Evolutionary conservation across 2,329 filamentous ascomycete species (phyloP).

Genomic region (Alternaria sp.): DNA sequence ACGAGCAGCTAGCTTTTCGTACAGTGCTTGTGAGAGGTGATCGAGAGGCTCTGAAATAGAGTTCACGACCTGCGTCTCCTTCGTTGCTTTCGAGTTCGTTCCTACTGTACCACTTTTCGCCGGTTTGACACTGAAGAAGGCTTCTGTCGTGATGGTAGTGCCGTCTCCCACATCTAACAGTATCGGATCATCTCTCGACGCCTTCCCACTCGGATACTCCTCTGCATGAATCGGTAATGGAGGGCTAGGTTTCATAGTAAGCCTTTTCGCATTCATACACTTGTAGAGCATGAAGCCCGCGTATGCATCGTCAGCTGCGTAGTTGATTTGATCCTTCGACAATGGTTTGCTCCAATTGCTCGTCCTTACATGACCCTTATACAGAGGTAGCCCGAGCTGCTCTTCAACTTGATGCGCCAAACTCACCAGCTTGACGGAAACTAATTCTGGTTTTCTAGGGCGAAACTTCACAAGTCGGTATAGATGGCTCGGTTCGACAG

Average conservation of each 20-base stretch:
- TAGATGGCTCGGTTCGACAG: conserved; percentile 84
- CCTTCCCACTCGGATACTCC: conserved; percentile 33
- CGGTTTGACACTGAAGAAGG: conserved; percentile 34
- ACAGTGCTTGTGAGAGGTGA: conserved; percentile 28
- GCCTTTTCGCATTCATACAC: conserved; percentile 69
- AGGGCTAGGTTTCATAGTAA: conserved; percentile 57
- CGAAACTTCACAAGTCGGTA: conserved; percentile 79
- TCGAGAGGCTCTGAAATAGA: conserved; percentile 21
- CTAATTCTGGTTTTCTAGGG: conserved; percentile 54
- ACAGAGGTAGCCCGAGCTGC: conserved; percentile 75
- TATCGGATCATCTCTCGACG: conserved; percentile 27
- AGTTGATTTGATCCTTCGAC: conserved; percentile 71
- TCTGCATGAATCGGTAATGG: conserved; percentile 39
- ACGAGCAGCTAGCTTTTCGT: conserved; percentile 26
- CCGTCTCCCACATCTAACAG: conserved; percentile 33
- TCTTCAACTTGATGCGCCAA: conserved; percentile 75
- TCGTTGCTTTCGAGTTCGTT: conserved; percentile 5
- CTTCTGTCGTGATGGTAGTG: conserved; percentile 31
- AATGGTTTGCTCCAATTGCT: conserved; percentile 77
- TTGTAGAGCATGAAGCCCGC: conserved; percentile 80
- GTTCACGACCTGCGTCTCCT: conserved; percentile 2
- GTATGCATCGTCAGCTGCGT: conserved; percentile 85
- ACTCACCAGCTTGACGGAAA: conserved; percentile 62
- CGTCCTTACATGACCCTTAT: conserved; percentile 78
- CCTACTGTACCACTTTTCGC: conserved; percentile 5